These are phyloP conservation scores for Drechslera avenae DNA, from an alignment of 2,329 filamentous ascomycete species.

Conservation along the genomic window DNA sequence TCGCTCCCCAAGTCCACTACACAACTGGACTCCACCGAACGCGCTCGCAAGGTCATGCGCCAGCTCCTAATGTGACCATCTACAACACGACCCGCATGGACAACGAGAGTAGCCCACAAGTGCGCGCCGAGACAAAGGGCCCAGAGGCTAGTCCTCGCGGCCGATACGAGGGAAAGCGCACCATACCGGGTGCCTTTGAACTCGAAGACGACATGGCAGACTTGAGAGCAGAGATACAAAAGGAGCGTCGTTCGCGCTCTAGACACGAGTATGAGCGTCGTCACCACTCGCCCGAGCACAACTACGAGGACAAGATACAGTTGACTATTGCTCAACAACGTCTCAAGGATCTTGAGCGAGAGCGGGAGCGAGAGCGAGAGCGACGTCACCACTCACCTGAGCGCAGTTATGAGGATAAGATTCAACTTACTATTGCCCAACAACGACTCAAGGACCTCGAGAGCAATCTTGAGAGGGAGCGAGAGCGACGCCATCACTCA, in stretches of 20 bases:
- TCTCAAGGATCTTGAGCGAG: slow-evolving; percentile 44
- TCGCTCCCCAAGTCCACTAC: slow-evolving; percentile 37
- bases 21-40: slow-evolving; percentile 49
- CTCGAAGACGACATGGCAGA: slow-evolving; percentile 46
- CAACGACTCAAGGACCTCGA: slow-evolving; percentile 14
- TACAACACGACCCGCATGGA: slow-evolving; percentile 52
- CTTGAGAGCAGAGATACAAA: slow-evolving; percentile 33
- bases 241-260: slow-evolving; percentile 33
- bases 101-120: slow-evolving; percentile 42
- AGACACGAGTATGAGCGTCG: slow-evolving; percentile 31
- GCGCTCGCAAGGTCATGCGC: slow-evolving; percentile 51
- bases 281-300: slow-evolving; percentile 18
- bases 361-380: slow-evolving; percentile 34
- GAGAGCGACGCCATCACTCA: slow-evolving; percentile 18
- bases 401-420: slow-evolving; percentile 8
- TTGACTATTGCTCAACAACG: slow-evolving; percentile 43
- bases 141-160: slow-evolving; percentile 36
- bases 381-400: slow-evolving; percentile 26
- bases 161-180: slow-evolving; percentile 26
- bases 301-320: slow-evolving; percentile 36
- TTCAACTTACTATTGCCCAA: slow-evolving; percentile 11
- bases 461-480: slow-evolving; percentile 9
- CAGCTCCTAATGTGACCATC: slow-evolving; percentile 54
- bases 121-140: slow-evolving; percentile 40
- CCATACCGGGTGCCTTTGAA: slow-evolving; percentile 43